These are phyloP conservation scores for Botrytis sinoallii DNA, from an alignment of 2,329 filamentous ascomycete species.

Conservation along the genomic window DNA sequence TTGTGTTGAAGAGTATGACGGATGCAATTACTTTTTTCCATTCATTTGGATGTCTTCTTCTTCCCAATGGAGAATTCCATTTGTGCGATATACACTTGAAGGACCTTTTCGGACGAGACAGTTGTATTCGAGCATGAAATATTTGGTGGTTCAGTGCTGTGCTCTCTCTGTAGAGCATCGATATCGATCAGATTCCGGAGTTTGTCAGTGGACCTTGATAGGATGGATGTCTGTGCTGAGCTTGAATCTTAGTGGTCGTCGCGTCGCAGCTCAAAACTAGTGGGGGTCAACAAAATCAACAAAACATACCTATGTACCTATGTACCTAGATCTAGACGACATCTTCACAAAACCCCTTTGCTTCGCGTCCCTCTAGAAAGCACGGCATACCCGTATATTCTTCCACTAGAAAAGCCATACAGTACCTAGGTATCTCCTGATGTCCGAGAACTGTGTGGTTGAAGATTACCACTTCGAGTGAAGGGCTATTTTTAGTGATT, in stretches of 20 bases:
- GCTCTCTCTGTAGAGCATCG: neutral
- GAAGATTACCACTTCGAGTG: neutral
- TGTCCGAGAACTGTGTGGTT: neutral
- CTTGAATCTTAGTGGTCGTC: neutral
- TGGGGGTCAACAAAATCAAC: neutral
- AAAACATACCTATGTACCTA: too few species aligned
- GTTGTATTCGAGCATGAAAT: neutral
- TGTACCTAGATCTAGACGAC: neutral
- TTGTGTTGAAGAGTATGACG: neutral
- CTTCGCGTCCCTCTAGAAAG: neutral
- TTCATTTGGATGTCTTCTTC: neutral
- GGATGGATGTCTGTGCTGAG: conserved; percentile 1
- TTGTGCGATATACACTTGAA: neutral
- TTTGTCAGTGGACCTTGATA: neutral
- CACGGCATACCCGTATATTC: neutral
- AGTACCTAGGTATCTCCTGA: neutral
- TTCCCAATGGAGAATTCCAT: neutral
- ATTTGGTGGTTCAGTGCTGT: neutral
- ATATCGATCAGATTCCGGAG: neutral
- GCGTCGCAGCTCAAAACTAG: neutral
- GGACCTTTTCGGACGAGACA: neutral
- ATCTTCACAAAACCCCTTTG: neutral
- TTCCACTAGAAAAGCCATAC: neutral
- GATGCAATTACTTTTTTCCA: neutral
- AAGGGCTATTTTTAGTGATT: neutral